Percentiles rank a stretch among this genome's conserved stretches.
These are phyloP conservation scores for Fusarium setosum DNA, from an alignment of 2,329 filamentous ascomycete genomes.

Conservation along the genomic window DNA sequence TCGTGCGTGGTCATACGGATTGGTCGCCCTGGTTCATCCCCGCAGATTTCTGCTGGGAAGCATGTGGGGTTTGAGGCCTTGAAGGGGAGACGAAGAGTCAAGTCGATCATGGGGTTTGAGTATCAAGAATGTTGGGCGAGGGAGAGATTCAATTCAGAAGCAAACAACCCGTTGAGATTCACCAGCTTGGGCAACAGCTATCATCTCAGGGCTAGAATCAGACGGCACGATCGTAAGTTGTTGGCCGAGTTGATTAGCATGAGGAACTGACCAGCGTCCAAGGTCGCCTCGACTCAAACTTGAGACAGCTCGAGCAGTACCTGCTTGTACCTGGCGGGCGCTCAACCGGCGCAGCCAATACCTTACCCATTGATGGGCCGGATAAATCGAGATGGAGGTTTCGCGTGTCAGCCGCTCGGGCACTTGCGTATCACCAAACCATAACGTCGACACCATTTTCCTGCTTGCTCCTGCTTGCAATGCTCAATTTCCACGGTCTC, in stretches of 20 bases:
- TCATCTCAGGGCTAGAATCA: background rate
- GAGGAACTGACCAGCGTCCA: slow-evolving; percentile 14
- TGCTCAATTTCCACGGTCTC: slow-evolving; percentile 3
- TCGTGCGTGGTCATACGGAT: slow-evolving; percentile 41
- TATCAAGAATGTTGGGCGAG: background rate
- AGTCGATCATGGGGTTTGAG: slow-evolving; percentile 15
- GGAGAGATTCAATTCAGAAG: background rate
- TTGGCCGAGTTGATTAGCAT: slow-evolving; percentile 4
- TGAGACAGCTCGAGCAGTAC: slow-evolving; percentile 31
- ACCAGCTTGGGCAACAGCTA: background rate
- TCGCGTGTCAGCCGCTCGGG: slow-evolving; percentile 10
- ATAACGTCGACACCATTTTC: slow-evolving; percentile 23
- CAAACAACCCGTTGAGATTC: background rate
- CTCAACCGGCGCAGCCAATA: slow-evolving; percentile 8
- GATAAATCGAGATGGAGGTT: slow-evolving; percentile 5
- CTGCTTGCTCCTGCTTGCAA: slow-evolving; percentile 12
- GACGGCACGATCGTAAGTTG: slow-evolving; percentile 7
- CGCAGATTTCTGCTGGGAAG: slow-evolving; percentile 24
- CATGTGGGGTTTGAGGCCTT: slow-evolving; percentile 24
- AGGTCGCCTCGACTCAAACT: slow-evolving; percentile 24
- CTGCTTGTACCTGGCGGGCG: slow-evolving; percentile 27
- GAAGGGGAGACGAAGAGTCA: slow-evolving; percentile 4
- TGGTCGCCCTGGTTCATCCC: slow-evolving; percentile 40
- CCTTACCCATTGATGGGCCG: slow-evolving; percentile 24
- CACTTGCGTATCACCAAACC: slow-evolving; percentile 25